phyloP scores from a whole-genome alignment of 805 yeast genomes.

The Myxozyma neotropica region DNA sequence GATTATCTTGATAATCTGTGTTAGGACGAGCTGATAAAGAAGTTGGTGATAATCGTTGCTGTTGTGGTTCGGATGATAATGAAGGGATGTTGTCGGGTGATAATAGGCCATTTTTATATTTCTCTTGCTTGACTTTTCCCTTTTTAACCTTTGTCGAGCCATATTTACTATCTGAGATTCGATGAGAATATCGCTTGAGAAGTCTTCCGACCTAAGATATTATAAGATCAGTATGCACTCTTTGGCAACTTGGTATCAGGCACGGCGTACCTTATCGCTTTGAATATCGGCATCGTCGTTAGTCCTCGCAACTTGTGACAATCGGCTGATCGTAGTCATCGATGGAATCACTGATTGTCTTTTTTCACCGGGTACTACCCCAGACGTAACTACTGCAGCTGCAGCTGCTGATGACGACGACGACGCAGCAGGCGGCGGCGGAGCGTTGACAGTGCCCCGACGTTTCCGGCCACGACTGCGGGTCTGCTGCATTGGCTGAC shows the following conservation, averaged over 20 bases:
- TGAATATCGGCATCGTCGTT: neutral
- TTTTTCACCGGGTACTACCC: neutral
- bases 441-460: constrained; percentile 4
- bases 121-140: constrained; percentile 13
- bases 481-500: constrained; percentile 12
- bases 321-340: constrained; percentile 18
- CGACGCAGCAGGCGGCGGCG: constrained; percentile 1
- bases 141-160: constrained; percentile 5
- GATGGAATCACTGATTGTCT: constrained; percentile 34
- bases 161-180: neutral
- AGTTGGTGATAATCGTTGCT: too few species aligned
- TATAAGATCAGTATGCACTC: neutral
- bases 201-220: constrained; percentile 26
- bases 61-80: neutral
- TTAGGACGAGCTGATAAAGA: neutral
- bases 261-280: constrained; percentile 21
- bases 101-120: constrained; percentile 12
- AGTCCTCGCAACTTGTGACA: neutral
- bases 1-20: neutral
- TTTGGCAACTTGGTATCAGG: neutral
- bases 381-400: neutral
- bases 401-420: constrained; percentile 1
- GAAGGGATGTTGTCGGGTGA: constrained; percentile 14
- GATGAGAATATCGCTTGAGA: constrained; percentile 31
- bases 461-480: constrained; percentile 14